Conservation (phyloP, 2,329 filamentous ascomycete species). For the Amylocarpus encephaloides region DNA sequence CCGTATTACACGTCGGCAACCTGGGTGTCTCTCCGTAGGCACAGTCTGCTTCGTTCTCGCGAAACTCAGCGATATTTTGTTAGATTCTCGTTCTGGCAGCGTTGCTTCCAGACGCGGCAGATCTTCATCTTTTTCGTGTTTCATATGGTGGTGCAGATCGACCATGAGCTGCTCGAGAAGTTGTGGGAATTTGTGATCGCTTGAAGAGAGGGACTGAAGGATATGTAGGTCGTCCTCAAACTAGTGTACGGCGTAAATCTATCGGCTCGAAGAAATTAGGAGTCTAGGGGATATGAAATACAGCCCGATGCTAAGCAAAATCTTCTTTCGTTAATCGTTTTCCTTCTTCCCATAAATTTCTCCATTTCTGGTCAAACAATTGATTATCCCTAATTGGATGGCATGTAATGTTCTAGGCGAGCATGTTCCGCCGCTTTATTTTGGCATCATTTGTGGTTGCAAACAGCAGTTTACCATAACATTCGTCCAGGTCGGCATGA, state of each 20-base stretch:
- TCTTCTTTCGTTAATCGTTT: neutral
- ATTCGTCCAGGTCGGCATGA: neutral
- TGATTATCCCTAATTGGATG: neutral
- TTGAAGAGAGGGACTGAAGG: conserved; percentile 41
- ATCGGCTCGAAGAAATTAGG: neutral
- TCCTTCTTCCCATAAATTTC: neutral
- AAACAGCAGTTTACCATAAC: neutral
- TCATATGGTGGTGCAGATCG: conserved; percentile 40
- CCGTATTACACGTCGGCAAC: conserved; percentile 5
- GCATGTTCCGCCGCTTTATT: neutral
- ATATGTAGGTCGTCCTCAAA: conserved; percentile 44
- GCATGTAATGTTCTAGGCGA: neutral
- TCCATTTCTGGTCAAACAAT: neutral
- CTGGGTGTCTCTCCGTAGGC: conserved; percentile 32
- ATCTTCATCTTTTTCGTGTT: conserved; percentile 45
- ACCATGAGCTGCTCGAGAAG: conserved; percentile 40
- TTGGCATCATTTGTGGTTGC: neutral
- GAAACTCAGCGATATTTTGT: conserved; percentile 39
- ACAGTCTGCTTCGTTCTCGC: conserved; percentile 47
- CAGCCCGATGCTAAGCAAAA: neutral
- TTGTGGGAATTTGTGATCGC: conserved; percentile 37
- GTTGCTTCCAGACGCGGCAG: conserved; percentile 42
- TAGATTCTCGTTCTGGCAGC: conserved; percentile 33
- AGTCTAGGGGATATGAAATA: too few relatives aligned
- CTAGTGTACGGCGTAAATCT: conserved; percentile 29